Evolutionary conservation across 2,329 filamentous ascomycete genomes (phyloP), one percentile per base, ranked within the genome.

Genomic region (Geosmithia morbida): DNA sequence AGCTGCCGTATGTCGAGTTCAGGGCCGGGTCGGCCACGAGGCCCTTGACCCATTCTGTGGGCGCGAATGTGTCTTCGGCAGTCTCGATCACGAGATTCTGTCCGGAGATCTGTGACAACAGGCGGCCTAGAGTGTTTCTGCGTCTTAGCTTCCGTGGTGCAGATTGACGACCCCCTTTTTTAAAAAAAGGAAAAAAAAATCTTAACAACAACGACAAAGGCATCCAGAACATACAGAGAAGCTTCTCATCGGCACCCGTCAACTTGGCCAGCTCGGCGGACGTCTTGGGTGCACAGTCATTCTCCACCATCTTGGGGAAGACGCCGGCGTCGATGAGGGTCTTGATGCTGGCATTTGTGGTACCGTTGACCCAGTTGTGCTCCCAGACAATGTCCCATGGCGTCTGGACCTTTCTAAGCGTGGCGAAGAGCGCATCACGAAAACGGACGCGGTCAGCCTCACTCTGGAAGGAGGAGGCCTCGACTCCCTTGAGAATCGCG

Each of bases 341-440:
- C 48, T 64, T 66, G 49, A 59, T 53, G n/a, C 58, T 57, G 2
- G 58, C 59, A 41, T 59, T 58, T n/a, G 60, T 65, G 0, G 56
- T 55, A 2, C 50, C 50, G 30, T 57, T 61, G 6, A 59, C 58
- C 59, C 64, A 63, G 29, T 55, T 58, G 22, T 66, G 63, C 17
- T 65, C 60, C 60, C 63, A 66, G 2, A 60, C 60, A 8, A 61
- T 59, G 45, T 66, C 63, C 61, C 63, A 67, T 0, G 63, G 65
- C 20, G 57, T 60, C 48, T 65, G 61, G 1, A 63, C 55, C 42
- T 51, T 57, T n/a, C 57, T 48, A 0, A 63, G 51, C 1, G 60
- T 53, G n/a, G 56, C 47, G 30, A 57, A 52, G 11, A 65, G 54
- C 1, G 59, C 62, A 50, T 64, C 58, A 8, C 60, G 53, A 1